These are phyloP conservation scores for Sporothrix humicola DNA, from an alignment of 2,329 filamentous ascomycete species.

Conservation along the genomic window DNA sequence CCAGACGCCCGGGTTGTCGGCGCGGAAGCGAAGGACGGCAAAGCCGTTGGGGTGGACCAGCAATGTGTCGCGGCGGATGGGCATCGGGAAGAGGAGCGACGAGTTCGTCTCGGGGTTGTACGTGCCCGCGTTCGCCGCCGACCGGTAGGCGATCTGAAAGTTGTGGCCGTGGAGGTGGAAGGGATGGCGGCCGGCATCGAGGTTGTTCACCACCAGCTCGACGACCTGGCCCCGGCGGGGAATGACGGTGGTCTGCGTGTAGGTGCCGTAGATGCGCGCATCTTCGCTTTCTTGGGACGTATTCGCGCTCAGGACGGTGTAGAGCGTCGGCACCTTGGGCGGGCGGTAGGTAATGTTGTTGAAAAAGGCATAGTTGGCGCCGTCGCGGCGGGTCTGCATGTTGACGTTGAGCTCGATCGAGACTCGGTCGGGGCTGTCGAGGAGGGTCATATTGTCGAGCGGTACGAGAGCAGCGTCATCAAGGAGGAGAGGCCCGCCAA, in stretches of 20 bases:
- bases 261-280: constrained; percentile 63
- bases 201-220: constrained; percentile 63
- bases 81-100: constrained; percentile 55
- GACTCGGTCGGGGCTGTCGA: constrained; percentile 63
- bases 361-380: constrained; percentile 72
- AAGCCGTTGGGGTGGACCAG: constrained; percentile 54
- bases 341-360: constrained; percentile 77
- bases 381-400: constrained; percentile 71
- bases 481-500: background rate
- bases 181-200: constrained; percentile 37
- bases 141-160: constrained; percentile 59
- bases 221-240: constrained; percentile 67
- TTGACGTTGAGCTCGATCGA: constrained; percentile 66
- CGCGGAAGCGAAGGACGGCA: constrained; percentile 56
- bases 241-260: constrained; percentile 70
- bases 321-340: constrained; percentile 79
- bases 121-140: constrained; percentile 59
- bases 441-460: constrained; percentile 65
- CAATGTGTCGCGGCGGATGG: constrained; percentile 60
- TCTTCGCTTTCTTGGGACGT: background rate
- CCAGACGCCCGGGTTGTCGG: constrained; percentile 55
- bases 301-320: constrained; percentile 68
- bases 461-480: constrained; percentile 74
- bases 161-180: constrained; percentile 39
- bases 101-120: constrained; percentile 30